Base-by-base conservation (phyloP, 805 yeast genomes). In the Kazachstania taianensis region DNA sequence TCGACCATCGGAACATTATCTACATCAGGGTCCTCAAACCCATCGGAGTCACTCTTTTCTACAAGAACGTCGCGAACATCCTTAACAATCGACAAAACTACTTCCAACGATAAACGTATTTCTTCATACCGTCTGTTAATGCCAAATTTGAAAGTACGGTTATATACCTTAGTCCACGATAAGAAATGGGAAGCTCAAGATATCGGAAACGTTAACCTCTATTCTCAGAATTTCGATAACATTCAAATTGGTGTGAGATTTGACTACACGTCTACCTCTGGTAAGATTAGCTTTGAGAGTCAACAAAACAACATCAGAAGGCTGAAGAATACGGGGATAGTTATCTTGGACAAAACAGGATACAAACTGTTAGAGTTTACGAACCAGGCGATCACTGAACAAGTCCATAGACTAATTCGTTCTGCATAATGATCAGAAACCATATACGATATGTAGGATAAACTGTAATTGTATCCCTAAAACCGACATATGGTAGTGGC, bases 281-380 rank as follows among this genome's bases (percentile, higher is more conserved):
- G 7, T 3, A 12, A 22, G 4, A 5, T 29, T 9, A 28, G 39
- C 18, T 42, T 47, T 20, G 24, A 33, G 5, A 36, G 47, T 28
- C 43, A 33, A 16, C 13, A 49, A 8, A 29, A 42, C 5, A 40
- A 41, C 18, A 41, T 57, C 5, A 44, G 39, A 31, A 43, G 57
- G 29, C 38, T 55, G 20, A 58, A 57, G 5, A 46, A 52, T 29
- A 54, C 59, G 7, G 61, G 61, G 13, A 37, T 53, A 7, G 31
- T 42, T 3, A 19, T 54, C 7, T 20, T 38, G 13, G 44, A 48
- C 15, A 36, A 41, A 2, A 33, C 38, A 2, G 40, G 39, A 5
- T 36, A 37, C 18, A 45, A 47, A 27, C 35, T 54, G 19, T 38
- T 57, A 8, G 61, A 54, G 35, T 55, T 54, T 24, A 46, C 48